phyloP scores from a whole-genome alignment of 306 rosid genomes.

The Prosopis cineraria region DNA sequence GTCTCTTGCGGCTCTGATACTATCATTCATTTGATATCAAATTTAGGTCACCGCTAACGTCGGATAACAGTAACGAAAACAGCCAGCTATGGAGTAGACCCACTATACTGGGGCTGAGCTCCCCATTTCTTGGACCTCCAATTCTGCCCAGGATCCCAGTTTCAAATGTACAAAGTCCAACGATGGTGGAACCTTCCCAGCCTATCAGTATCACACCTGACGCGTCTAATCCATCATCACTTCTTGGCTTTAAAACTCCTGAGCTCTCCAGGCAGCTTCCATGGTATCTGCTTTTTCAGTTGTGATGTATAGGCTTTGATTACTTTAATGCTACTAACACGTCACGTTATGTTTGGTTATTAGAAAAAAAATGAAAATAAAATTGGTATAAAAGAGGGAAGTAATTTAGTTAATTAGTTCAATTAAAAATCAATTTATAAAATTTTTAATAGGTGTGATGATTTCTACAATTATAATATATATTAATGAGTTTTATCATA shows the following conservation, averaged over 20 bases:
- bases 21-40: not conserved
- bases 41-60: constrained; percentile 23
- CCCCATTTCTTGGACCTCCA: not conserved
- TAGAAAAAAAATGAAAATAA: too few relatives aligned
- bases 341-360: too few relatives aligned
- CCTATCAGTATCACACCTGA: not conserved
- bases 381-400: too few relatives aligned
- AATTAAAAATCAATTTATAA: too few relatives aligned
- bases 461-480: too few relatives aligned
- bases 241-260: not conserved
- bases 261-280: not conserved
- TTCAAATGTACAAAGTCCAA: not conserved
- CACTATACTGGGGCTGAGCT: not conserved
- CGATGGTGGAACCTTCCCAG: not conserved
- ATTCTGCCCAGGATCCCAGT: not conserved
- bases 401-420: too few relatives aligned
- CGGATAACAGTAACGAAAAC: not conserved
- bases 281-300: constrained; percentile 15
- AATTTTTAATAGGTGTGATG: too few relatives aligned
- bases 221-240: not conserved
- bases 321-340: not conserved
- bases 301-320: too few relatives aligned
- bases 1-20: not conserved
- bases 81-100: not conserved
- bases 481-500: too few relatives aligned